phyloP scores from a whole-genome alignment of 225 moss, liverwort and hornwort genomes.

The Pleurozium schreberi region DNA sequence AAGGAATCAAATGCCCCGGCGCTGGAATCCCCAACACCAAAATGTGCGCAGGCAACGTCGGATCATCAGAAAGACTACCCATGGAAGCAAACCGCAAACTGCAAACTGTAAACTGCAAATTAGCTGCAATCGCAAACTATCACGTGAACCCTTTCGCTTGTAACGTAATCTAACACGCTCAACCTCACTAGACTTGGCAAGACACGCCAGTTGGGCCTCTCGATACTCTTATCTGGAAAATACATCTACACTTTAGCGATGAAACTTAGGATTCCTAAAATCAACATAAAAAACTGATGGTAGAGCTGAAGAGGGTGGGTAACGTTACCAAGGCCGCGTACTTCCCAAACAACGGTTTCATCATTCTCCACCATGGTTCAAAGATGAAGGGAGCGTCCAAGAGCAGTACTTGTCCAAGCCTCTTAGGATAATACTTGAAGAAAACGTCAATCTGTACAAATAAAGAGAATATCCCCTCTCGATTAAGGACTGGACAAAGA shows the following conservation, averaged over 20 bases:
- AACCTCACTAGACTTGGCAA: background rate
- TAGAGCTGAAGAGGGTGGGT: background rate
- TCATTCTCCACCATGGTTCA: constrained; percentile 57
- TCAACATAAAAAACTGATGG: background rate
- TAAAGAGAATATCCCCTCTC: background rate
- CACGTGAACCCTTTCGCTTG: background rate
- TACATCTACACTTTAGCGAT: background rate
- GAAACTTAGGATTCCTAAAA: background rate
- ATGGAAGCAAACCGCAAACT: background rate
- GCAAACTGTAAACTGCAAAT: background rate
- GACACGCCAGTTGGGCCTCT: no score
- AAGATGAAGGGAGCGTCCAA: constrained; percentile 62
- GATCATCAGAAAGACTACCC: background rate
- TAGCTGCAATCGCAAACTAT: no score
- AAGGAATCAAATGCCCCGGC: constrained; percentile 19
- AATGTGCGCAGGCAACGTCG: background rate
- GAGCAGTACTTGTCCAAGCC: constrained; percentile 60
- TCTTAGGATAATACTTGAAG: constrained; percentile 71
- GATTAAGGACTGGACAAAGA: background rate
- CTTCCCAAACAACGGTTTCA: constrained; percentile 50
- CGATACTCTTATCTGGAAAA: background rate
- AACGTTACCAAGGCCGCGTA: constrained; percentile 54
- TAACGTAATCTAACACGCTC: background rate
- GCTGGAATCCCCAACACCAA: background rate
- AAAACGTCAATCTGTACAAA: constrained; percentile 51